phyloP scores from a whole-genome alignment of 2,329 filamentous ascomycete genomes.

The Fusarium denticulatum region DNA sequence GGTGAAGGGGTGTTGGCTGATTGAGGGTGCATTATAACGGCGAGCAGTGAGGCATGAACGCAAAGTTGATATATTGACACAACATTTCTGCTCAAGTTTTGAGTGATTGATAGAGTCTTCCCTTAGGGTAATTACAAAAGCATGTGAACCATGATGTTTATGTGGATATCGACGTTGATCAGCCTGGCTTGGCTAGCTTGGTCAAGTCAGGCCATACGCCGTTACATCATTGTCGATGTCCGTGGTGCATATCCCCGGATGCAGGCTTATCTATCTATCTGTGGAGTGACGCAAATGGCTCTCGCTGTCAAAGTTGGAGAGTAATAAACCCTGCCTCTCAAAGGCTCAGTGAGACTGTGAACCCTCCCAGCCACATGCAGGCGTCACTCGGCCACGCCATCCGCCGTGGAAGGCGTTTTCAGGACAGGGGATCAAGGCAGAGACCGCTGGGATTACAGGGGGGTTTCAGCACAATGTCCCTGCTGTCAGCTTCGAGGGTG shows the following conservation, averaged over 20 bases:
- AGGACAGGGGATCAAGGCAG: slow-evolving; percentile 22
- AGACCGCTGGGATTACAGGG: slow-evolving; percentile 22
- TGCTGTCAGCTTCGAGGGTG: slow-evolving; percentile 15
- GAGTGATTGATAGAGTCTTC: neutral
- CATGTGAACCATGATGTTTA: slow-evolving; percentile 10
- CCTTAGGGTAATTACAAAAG: neutral
- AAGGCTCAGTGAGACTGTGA: neutral
- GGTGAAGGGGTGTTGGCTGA: slow-evolving; percentile 13
- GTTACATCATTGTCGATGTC: slow-evolving; percentile 28
- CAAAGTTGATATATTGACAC: slow-evolving; percentile 10
- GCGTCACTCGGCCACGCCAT: slow-evolving; percentile 32
- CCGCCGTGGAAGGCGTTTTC: slow-evolving; percentile 22
- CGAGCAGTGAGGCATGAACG: neutral
- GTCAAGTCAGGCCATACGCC: slow-evolving; percentile 5
- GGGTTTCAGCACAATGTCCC: neutral
- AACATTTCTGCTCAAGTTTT: neutral
- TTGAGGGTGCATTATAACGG: slow-evolving; percentile 5
- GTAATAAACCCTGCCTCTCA: slow-evolving; percentile 1
- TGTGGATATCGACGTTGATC: slow-evolving; percentile 15
- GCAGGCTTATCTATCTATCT: slow-evolving; percentile 11
- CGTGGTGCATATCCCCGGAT: slow-evolving; percentile 15
- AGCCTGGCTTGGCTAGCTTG: slow-evolving; percentile 9
- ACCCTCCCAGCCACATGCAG: slow-evolving; percentile 31
- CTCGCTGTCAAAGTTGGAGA: slow-evolving; percentile 20
- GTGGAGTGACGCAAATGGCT: slow-evolving; percentile 38